Base-by-base conservation (phyloP, 2,329 filamentous ascomycete genomes). In the Fusarium sp. region DNA sequence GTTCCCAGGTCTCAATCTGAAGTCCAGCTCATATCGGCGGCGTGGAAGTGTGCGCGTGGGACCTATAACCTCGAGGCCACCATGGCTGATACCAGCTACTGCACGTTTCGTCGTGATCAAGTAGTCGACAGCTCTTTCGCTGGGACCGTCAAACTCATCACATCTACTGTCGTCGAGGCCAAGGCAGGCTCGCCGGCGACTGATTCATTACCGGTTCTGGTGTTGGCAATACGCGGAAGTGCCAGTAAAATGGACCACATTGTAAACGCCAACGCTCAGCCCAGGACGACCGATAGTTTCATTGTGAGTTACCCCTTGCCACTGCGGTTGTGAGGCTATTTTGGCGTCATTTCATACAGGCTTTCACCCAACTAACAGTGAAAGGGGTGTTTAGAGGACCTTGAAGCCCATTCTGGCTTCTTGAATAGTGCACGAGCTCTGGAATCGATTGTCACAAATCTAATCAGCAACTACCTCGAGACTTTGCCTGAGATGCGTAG, bases 221-320 rank as follows among this genome's bases (percentile, higher is more conserved):
- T 76, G 11, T 51, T 77, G n/a, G 73, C 74, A 2, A 63, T 77
- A 58, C 63, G 70, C 18, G 75, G 73, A 4, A 76, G 71, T 37
- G 66, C 73, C 6, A 74, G 61, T 19, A 74, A 68, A 38, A 77
- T 77, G 75, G 74, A 77, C 37, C 75, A 77, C 33, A 66, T 77
- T 16, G 63, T 74, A 11, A 77, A 72, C 49, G 63, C 65, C 16
- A 73, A 72, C 19, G 58, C 70, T 23, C 37, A 45, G 6, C 69
- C 73, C 14, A 68, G 27, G 23, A 33, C 55, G 3, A 49, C 49
- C 1, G 35, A 48, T 7, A 21, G 48, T 14, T 77, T 77, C 9
- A 67, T 76, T n/a, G 74, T 77, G 61, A 56, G 74, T 39, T 29
- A 2, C 14, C 10, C n/a, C 18, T 10, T 10, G 4, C 16, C 27